A percentile compares a stretch with the other conserved stretches of the same genome.
These are phyloP conservation scores for Podaxis carcinomalis DNA, from an alignment of 768 basidiomycete genomes.

Conservation along the genomic window DNA sequence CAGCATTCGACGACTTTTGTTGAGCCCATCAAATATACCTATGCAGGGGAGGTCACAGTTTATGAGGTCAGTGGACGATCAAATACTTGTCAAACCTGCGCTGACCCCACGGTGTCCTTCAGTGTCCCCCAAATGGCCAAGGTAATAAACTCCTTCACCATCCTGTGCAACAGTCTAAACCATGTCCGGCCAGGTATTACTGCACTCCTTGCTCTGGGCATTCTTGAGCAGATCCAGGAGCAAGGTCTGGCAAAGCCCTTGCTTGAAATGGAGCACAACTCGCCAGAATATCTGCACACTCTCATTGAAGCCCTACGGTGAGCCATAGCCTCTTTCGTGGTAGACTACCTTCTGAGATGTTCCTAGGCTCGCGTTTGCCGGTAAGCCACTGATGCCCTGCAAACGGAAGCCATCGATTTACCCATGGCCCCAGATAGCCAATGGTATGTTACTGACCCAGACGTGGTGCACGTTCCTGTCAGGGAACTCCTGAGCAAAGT, in stretches of 20 bases:
- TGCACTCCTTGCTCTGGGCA: conserved; percentile 87
- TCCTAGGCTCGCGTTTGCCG: conserved; percentile 67
- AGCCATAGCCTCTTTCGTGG: conserved; percentile 15
- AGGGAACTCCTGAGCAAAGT: conserved; percentile 84
- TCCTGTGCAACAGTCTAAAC: not conserved
- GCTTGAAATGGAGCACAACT: conserved; percentile 85
- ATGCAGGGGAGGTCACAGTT: conserved; percentile 78
- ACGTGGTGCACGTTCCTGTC: conserved; percentile 72
- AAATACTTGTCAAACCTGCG: not conserved
- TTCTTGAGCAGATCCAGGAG: conserved; percentile 82
- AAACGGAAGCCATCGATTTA: not conserved
- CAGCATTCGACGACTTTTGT: conserved; percentile 75
- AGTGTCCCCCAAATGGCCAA: conserved; percentile 98
- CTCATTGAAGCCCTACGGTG: conserved; percentile 83
- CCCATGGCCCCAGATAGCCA: conserved; percentile 55
- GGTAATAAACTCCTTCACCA: conserved; percentile 34
- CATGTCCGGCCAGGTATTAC: conserved; percentile 58
- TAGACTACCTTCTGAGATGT: conserved; percentile 1
- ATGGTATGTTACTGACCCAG: conserved; percentile 92
- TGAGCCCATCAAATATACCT: conserved; percentile 90
- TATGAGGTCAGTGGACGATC: conserved; percentile 65
- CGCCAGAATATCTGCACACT: conserved; percentile 81
- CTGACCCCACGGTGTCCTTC: not conserved
- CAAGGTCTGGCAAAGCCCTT: conserved; percentile 67
- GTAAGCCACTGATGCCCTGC: conserved; percentile 30